A percentile compares a stretch with the other conserved stretches of the same genome.
These are phyloP conservation scores for Epichloe gansuensis DNA, from an alignment of 2,329 filamentous ascomycete genomes.

Conservation along the genomic window DNA sequence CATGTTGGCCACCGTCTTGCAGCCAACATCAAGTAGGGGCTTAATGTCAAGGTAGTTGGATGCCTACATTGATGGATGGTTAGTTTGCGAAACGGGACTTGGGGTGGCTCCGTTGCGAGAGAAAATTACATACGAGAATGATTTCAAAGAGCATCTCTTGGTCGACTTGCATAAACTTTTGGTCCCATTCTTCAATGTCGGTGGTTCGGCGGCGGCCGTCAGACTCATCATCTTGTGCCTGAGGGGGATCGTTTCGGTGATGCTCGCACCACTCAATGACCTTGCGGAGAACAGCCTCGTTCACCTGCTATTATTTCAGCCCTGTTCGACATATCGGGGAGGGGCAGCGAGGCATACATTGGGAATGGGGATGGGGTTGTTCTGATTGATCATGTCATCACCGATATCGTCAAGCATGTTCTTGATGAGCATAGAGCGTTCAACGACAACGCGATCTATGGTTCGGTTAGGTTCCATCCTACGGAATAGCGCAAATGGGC, in stretches of 20 bases:
- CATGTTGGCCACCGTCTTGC: conserved; percentile 97
- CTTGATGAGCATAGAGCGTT: conserved; percentile 92
- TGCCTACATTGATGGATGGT: conserved; percentile 41
- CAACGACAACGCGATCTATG: conserved; percentile 68
- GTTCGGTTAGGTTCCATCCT: conserved; percentile 1
- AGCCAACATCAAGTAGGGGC: conserved; percentile 90
- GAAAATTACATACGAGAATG: conserved; percentile 59
- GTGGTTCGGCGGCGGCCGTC: conserved; percentile 97
- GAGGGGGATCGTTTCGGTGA: conserved; percentile 80
- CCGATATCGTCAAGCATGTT: conserved; percentile 95
- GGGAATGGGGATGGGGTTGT: conserved; percentile 73
- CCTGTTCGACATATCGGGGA: background rate
- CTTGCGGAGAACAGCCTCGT: conserved; percentile 86
- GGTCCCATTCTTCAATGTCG: conserved; percentile 98
- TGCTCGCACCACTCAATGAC: conserved; percentile 98
- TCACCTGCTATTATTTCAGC: conserved; percentile 47
- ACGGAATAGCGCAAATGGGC: background rate
- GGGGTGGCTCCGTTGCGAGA: background rate
- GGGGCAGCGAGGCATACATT: conserved; percentile 44
- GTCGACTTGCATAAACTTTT: conserved; percentile 99
- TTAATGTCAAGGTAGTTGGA: conserved; percentile 99
- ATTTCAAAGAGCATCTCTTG: conserved; percentile 99
- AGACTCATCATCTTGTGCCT: conserved; percentile 73
- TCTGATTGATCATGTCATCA: conserved; percentile 38
- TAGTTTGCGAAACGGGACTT: background rate